Percentiles rank a stretch among this genome's conserved stretches.
Conservation (phyloP, 495 filamentous ascomycete species). For the Trichodelitschia bisporula region DNA sequence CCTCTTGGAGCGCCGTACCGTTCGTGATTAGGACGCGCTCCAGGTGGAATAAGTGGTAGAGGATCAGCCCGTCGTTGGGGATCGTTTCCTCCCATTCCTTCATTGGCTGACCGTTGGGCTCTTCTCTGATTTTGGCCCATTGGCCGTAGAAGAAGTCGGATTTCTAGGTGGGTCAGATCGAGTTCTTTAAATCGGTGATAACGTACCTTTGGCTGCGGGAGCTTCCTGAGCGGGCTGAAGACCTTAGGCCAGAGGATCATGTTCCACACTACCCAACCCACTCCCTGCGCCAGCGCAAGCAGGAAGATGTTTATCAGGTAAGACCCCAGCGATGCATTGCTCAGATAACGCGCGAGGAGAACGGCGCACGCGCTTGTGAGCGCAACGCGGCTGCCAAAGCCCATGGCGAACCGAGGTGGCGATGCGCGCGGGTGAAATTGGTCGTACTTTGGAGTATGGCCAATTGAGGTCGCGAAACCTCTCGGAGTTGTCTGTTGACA, state of each 20-base stretch:
- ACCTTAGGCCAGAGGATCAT: constrained; percentile 34
- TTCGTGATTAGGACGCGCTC: constrained; percentile 44
- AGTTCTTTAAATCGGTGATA: constrained; percentile 1
- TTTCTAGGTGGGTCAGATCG: constrained; percentile 10
- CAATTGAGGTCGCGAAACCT: too few relatives aligned
- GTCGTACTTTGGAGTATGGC: too few relatives aligned
- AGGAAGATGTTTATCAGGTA: too few relatives aligned
- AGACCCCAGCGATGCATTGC: too few relatives aligned
- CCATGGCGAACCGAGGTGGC: too few relatives aligned
- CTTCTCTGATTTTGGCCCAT: constrained; percentile 24
- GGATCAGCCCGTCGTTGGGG: constrained; percentile 73
- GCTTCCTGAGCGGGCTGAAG: constrained; percentile 31
- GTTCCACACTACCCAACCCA: constrained; percentile 8
- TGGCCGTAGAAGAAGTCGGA: constrained; percentile 28
- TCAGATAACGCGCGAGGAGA: too few relatives aligned
- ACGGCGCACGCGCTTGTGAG: too few relatives aligned
- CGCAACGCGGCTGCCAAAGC: too few relatives aligned
- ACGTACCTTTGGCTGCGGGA: constrained; percentile 8
- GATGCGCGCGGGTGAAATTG: too few relatives aligned
- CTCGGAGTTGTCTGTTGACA: too few relatives aligned
- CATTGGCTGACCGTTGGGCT: constrained; percentile 34
- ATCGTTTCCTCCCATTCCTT: constrained; percentile 46
- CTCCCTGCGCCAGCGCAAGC: too few relatives aligned
- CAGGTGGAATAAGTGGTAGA: constrained; percentile 44
- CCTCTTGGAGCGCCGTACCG: constrained; percentile 32